phyloP scores from a whole-genome alignment of 805 yeast genomes.

The Pichia membranifaciens region DNA sequence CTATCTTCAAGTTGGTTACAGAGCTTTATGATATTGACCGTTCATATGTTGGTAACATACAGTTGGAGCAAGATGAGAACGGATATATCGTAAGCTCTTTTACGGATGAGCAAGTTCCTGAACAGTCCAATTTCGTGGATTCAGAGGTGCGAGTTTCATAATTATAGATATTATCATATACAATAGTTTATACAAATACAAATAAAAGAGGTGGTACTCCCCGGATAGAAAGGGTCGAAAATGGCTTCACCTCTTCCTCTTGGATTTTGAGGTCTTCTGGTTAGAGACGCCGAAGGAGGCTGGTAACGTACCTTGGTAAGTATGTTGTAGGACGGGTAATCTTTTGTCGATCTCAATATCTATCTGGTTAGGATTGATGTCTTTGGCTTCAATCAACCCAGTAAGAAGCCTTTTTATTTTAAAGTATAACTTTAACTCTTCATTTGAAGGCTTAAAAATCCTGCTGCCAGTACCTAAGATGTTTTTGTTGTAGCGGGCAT shows the following conservation, averaged over 20 bases:
- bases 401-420: slow-evolving; percentile 42
- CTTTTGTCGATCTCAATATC: slow-evolving; percentile 32
- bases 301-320: slow-evolving; percentile 76
- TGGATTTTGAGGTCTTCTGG: slow-evolving; percentile 7
- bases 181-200: not conserved
- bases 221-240: not conserved
- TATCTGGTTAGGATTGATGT: slow-evolving; percentile 30
- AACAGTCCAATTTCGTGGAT: slow-evolving; percentile 9
- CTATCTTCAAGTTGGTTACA: slow-evolving; percentile 8
- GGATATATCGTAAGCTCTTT: slow-evolving; percentile 11
- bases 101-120: slow-evolving; percentile 3
- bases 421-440: slow-evolving; percentile 39
- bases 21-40: slow-evolving; percentile 15
- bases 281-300: slow-evolving; percentile 32
- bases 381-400: slow-evolving; percentile 28
- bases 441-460: slow-evolving; percentile 34
- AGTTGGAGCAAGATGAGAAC: slow-evolving; percentile 12
- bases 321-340: slow-evolving; percentile 66
- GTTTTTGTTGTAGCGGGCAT: slow-evolving; percentile 14
- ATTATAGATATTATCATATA: not conserved
- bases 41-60: slow-evolving; percentile 12
- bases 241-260: slow-evolving; percentile 3
- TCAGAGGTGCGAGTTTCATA: not conserved
- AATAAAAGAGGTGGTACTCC: slow-evolving; percentile 1
- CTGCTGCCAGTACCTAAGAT: slow-evolving; percentile 14